Evolutionary conservation across 176 grass and related monocot species (phyloP).

Genomic region (Pontederia crassipes): DNA sequence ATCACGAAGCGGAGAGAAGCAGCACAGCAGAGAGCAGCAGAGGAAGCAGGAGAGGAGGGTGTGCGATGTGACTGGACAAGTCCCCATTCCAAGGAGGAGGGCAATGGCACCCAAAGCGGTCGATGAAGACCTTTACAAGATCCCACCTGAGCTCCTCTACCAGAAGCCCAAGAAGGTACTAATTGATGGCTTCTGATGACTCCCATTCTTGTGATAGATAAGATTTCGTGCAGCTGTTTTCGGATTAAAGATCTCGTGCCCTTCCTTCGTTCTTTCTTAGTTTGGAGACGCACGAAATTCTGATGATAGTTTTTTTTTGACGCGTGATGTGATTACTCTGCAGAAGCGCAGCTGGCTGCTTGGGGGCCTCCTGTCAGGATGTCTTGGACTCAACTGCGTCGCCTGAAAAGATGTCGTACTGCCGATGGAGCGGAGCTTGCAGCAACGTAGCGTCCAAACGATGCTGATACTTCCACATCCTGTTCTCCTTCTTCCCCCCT

Average conservation of each 20-base stretch:
- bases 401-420: conserved; percentile 16
- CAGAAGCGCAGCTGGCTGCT: conserved; percentile 30
- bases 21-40: neutral
- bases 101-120: conserved; percentile 16
- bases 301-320: too few species aligned
- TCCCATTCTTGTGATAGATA: too few species aligned
- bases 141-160: conserved; percentile 28
- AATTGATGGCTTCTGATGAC: neutral
- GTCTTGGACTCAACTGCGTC: conserved; percentile 43
- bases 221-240: too few species aligned
- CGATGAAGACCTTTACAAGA: conserved; percentile 52
- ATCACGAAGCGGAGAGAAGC: neutral
- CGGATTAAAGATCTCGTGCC: too few species aligned
- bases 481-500: too few species aligned
- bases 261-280: too few species aligned
- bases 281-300: too few species aligned
- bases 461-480: too few species aligned
- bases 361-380: conserved; percentile 42
- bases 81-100: neutral
- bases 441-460: too few species aligned
- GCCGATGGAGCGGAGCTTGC: too few species aligned
- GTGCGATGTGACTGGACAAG: neutral
- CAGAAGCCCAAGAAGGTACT: conserved; percentile 34
- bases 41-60: neutral
- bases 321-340: too few species aligned